Evolutionary conservation across 2,329 filamentous ascomycete species (phyloP).

Genomic region (Leptographium flavum): DNA sequence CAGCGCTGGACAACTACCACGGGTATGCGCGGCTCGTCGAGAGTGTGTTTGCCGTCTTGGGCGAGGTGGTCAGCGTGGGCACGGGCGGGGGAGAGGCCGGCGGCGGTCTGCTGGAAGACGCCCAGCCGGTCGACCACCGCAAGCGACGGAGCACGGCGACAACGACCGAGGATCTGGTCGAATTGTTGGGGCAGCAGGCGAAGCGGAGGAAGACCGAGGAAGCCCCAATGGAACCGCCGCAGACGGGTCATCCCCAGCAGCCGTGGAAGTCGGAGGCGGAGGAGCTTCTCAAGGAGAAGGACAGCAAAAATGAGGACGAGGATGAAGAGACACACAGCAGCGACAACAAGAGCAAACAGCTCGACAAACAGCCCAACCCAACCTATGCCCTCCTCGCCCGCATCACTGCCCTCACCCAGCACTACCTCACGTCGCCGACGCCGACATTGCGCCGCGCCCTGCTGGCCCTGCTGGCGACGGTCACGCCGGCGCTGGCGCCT

Average conservation of each 20-base stretch:
- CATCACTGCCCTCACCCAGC: conserved; percentile 72
- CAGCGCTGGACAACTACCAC: conserved; percentile 86
- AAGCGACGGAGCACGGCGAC: conserved; percentile 2
- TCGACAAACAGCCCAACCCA: conserved; percentile 53
- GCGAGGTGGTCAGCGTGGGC: conserved; percentile 74
- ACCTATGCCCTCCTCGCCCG: conserved; percentile 70
- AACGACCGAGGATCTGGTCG: conserved; percentile 5
- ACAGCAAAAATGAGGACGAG: conserved; percentile 20
- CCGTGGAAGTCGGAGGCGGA: conserved; percentile 21
- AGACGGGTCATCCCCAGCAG: conserved; percentile 18
- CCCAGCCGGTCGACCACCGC: conserved; percentile 7
- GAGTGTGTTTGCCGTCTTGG: conserved; percentile 67
- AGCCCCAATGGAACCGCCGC: conserved; percentile 15
- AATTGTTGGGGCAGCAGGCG: conserved; percentile 3
- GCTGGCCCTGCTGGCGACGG: conserved; percentile 60
- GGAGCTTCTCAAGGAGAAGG: conserved; percentile 16
- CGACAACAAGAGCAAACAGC: conserved; percentile 18
- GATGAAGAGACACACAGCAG: conserved; percentile 21
- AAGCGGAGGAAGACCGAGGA: conserved; percentile 14
- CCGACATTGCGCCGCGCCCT: conserved; percentile 65
- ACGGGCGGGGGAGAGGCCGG: conserved; percentile 33
- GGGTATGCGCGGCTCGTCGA: conserved; percentile 82
- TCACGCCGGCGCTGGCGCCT: conserved; percentile 54
- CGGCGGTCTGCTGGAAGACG: conserved; percentile 30
- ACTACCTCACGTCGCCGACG: conserved; percentile 78